Evolutionary conservation across 164 flowering plant genomes (phyloP).

Genomic region (Tetracentron sinense): DNA sequence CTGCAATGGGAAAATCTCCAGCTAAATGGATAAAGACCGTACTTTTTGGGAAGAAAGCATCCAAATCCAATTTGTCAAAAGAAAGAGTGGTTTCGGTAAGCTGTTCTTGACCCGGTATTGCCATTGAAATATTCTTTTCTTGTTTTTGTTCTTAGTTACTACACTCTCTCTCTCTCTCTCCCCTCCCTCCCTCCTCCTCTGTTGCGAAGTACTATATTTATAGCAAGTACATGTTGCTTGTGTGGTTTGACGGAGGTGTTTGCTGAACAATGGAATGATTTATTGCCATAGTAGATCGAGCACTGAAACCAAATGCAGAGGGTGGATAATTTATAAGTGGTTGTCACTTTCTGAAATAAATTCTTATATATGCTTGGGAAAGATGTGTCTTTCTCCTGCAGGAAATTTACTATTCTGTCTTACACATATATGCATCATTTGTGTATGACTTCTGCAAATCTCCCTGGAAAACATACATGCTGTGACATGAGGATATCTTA

Average conservation of each 20-base stretch:
- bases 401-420: background rate
- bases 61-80: conserved; percentile 51
- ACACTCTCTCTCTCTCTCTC: too few species aligned
- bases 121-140: background rate
- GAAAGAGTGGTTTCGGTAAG: conserved; percentile 41
- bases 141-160: background rate
- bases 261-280: background rate
- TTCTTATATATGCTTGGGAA: too few species aligned
- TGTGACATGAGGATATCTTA: too few species aligned
- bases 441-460: background rate
- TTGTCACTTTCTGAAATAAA: too few species aligned
- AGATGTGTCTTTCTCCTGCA: too few species aligned
- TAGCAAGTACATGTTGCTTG: too few species aligned
- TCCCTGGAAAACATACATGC: background rate
- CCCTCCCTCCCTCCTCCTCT: too few species aligned
- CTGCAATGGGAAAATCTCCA: conserved; percentile 76
- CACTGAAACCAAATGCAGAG: too few species aligned
- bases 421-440: background rate
- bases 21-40: conserved; percentile 86
- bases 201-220: too few species aligned
- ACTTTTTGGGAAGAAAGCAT: conserved; percentile 76
- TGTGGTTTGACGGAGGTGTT: conserved; percentile 2
- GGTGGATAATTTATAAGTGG: too few species aligned
- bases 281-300: background rate
- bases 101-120: background rate